These are phyloP conservation scores for Cryptosporidium xiaoi DNA, from an alignment of 169 alveolate genomes.

Conservation along the genomic window DNA sequence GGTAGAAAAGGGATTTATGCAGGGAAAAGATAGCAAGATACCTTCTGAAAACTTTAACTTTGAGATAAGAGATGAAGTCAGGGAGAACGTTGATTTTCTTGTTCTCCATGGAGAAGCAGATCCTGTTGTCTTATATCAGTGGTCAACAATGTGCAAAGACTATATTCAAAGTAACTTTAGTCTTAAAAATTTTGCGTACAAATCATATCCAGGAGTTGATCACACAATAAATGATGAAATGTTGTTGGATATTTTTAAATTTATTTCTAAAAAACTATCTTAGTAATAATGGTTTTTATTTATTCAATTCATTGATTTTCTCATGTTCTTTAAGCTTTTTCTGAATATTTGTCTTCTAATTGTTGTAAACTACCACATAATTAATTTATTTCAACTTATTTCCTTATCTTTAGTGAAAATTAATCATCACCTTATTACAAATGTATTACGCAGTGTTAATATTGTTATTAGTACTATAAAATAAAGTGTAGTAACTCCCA, in stretches of 20 bases:
- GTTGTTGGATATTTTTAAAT: slow-evolving; percentile 33
- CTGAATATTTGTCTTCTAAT: not conserved
- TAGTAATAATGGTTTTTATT: not conserved
- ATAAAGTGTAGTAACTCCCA: slow-evolving; percentile 24
- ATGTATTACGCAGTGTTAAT: not conserved
- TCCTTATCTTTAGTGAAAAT: not conserved
- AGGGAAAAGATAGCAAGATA: slow-evolving; percentile 35
- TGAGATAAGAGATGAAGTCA: slow-evolving; percentile 32
- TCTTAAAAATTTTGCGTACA: slow-evolving; percentile 39
- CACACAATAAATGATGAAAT: slow-evolving; percentile 39
- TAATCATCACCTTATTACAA: not conserved
- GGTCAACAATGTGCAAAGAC: slow-evolving; percentile 35
- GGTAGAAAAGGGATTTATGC: slow-evolving; percentile 32
- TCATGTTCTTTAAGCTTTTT: not conserved
- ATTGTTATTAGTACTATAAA: not conserved
- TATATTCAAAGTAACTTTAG: slow-evolving; percentile 8
- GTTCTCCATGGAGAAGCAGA: slow-evolving; percentile 70
- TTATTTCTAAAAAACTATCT: slow-evolving; percentile 8
- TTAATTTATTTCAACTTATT: too few species aligned
- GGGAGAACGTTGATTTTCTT: slow-evolving; percentile 31
- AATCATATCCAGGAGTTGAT: slow-evolving; percentile 55
- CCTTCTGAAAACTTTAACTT: slow-evolving; percentile 12
- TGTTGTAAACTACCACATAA: not conserved
- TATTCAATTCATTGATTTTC: not conserved
- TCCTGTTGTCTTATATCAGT: slow-evolving; percentile 33